These are phyloP conservation scores for Microthyrium microscopicum DNA, from an alignment of 2,329 filamentous ascomycete species.

Conservation along the genomic window DNA sequence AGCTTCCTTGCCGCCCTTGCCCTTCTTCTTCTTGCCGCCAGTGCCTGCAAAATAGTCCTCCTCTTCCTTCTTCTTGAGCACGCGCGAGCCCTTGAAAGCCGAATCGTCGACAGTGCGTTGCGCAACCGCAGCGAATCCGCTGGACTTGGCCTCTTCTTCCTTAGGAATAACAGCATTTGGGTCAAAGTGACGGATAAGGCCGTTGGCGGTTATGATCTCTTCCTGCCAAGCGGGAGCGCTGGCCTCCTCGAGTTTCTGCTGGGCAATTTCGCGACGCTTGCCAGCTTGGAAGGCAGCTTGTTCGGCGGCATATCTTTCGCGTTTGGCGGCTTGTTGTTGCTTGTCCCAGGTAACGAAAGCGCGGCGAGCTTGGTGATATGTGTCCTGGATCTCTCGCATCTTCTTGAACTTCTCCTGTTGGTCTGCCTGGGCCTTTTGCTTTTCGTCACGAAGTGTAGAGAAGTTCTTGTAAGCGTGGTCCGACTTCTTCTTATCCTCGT, in stretches of 20 bases:
- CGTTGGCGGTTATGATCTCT: conserved; percentile 79
- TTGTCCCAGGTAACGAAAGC: conserved; percentile 73
- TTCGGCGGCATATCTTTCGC: conserved; percentile 69
- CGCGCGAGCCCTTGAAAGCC: conserved; percentile 68
- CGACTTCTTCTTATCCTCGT: conserved; percentile 80
- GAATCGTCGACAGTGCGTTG: conserved; percentile 71
- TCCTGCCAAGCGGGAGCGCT: conserved; percentile 79
- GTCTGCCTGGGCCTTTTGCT: conserved; percentile 64
- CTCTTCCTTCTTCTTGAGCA: conserved; percentile 73
- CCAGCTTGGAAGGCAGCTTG: conserved; percentile 55
- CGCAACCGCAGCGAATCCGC: conserved; percentile 61
- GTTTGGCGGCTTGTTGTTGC: conserved; percentile 57
- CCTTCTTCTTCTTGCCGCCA: conserved; percentile 73
- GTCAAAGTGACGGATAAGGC: conserved; percentile 81
- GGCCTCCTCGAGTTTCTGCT: conserved; percentile 63
- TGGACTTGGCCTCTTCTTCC: conserved; percentile 46
- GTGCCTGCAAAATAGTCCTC: conserved; percentile 66
- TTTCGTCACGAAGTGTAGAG: conserved; percentile 69
- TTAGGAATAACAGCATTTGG: conserved; percentile 41
- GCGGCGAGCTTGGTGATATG: conserved; percentile 66
- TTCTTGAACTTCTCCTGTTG: conserved; percentile 74
- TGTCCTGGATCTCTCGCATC: conserved; percentile 77
- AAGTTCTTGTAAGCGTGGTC: conserved; percentile 82
- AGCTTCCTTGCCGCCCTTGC: conserved; percentile 46
- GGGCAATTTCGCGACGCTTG: conserved; percentile 58